These are phyloP conservation scores for Candida tropicalis DNA, from an alignment of 1,139 yeast genomes.

Conservation along the genomic window DNA sequence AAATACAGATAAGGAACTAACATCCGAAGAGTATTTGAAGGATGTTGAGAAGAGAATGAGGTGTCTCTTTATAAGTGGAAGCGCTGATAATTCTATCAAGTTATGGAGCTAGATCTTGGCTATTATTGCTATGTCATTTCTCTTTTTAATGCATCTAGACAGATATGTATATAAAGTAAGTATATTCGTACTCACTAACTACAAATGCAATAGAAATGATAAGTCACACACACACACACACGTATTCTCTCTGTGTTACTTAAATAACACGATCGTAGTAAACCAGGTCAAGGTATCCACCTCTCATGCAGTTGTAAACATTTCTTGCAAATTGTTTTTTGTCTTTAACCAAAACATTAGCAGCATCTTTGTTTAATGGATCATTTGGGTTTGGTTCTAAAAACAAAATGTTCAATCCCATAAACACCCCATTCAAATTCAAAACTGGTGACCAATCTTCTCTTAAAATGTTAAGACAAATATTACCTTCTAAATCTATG, in stretches of 20 bases:
- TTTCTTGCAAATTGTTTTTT: conserved; percentile 56
- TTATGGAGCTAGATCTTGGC: conserved; percentile 47
- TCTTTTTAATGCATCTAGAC: background rate
- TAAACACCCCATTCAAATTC: conserved; percentile 75
- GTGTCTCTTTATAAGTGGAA: conserved; percentile 61
- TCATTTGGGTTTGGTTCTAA: conserved; percentile 91
- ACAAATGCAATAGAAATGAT: background rate
- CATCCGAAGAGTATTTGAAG: conserved; percentile 21
- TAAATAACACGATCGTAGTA: conserved; percentile 61
- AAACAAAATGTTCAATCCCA: conserved; percentile 84
- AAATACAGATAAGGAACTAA: conserved; percentile 10
- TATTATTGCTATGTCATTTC: background rate
- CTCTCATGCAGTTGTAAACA: conserved; percentile 71
- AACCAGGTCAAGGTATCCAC: conserved; percentile 62
- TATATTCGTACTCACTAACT: background rate
- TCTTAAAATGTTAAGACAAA: conserved; percentile 85
- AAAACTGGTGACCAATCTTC: conserved; percentile 98
- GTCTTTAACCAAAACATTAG: conserved; percentile 66
- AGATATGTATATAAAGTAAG: background rate
- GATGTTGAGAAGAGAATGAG: conserved; percentile 50
- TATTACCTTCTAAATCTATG: conserved; percentile 86
- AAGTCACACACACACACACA: background rate
- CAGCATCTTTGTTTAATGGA: conserved; percentile 91
- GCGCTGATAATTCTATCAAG: conserved; percentile 55
- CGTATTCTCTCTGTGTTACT: background rate